phyloP scores from a whole-genome alignment of 805 yeast genomes.

The Ogataea sp. region DNA sequence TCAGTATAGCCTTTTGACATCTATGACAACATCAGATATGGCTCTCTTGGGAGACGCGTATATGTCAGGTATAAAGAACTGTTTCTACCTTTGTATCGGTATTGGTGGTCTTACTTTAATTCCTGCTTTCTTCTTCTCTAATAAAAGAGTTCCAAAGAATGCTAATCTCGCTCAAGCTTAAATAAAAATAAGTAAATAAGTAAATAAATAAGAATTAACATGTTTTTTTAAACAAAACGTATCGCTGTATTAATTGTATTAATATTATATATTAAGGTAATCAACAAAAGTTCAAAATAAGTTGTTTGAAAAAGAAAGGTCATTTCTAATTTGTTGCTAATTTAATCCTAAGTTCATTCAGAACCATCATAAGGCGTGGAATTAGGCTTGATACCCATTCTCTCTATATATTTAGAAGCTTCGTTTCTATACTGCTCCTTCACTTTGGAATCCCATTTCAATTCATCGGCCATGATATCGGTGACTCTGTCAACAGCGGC shows the following conservation, averaged over 20 bases:
- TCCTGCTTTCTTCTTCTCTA: slow-evolving; percentile 29
- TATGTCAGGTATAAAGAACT: slow-evolving; percentile 31
- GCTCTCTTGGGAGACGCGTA: slow-evolving; percentile 12
- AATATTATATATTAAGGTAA: no score
- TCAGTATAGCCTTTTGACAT: slow-evolving; percentile 2
- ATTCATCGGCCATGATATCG: slow-evolving; percentile 73
- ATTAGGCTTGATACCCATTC: slow-evolving; percentile 42
- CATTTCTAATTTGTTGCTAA: no score
- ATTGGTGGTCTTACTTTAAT: slow-evolving; percentile 26
- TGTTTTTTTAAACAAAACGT: no score
- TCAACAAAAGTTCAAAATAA: no score
- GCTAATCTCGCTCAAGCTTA: no score
- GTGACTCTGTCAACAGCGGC: slow-evolving; percentile 78
- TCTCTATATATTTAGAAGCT: slow-evolving; percentile 51
- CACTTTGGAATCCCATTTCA: slow-evolving; percentile 60
- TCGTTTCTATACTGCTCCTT: slow-evolving; percentile 44
- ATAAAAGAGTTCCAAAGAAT: slow-evolving; percentile 31
- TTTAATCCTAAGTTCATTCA: no score
- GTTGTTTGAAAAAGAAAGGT: no score
- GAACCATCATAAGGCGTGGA: slow-evolving; percentile 11
- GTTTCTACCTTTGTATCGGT: slow-evolving; percentile 33
- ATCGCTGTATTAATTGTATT: no score
- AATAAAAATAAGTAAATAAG: no score
- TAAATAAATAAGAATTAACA: no score
- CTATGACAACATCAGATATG: slow-evolving; percentile 7